Evolutionary conservation across 352 stramenopile species (phyloP).

Genomic region (Phytophthora nicotianae): DNA sequence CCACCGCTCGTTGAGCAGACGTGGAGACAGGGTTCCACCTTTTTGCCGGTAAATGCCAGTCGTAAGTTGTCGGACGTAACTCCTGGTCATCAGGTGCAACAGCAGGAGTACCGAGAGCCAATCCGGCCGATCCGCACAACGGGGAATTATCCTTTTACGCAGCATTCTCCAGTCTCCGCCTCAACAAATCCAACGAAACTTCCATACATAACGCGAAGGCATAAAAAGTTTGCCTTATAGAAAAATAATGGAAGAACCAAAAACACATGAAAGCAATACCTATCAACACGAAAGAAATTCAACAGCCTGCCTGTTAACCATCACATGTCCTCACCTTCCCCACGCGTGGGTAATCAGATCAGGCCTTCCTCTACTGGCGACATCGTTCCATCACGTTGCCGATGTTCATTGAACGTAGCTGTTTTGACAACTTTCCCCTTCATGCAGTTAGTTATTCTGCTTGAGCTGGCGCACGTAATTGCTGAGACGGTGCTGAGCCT

Average conservation of each 20-base stretch:
- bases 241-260: constrained; percentile 4
- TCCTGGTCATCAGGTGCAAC: constrained; percentile 7
- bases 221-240: constrained; percentile 25
- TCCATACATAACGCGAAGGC: constrained; percentile 50
- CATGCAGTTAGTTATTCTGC: constrained; percentile 63
- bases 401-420: background rate
- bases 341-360: constrained; percentile 1
- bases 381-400: constrained; percentile 3
- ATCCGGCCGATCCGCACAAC: constrained; percentile 15
- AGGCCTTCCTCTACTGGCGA: constrained; percentile 32
- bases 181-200: constrained; percentile 39
- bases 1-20: constrained; percentile 21
- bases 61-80: constrained; percentile 12
- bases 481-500: constrained; percentile 88
- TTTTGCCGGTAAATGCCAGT: constrained; percentile 28
- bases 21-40: constrained; percentile 28
- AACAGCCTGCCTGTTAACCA: constrained; percentile 40
- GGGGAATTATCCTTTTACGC: constrained; percentile 11
- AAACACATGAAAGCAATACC: constrained; percentile 6
- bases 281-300: constrained; percentile 26
- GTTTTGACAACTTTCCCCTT: constrained; percentile 3
- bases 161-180: background rate
- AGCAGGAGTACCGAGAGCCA: constrained; percentile 17
- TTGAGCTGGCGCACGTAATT: constrained; percentile 90
- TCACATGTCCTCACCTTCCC: constrained; percentile 26